Conservation (phyloP, 2,329 filamentous ascomycete genomes). For the Cordyceps cicadae region DNA sequence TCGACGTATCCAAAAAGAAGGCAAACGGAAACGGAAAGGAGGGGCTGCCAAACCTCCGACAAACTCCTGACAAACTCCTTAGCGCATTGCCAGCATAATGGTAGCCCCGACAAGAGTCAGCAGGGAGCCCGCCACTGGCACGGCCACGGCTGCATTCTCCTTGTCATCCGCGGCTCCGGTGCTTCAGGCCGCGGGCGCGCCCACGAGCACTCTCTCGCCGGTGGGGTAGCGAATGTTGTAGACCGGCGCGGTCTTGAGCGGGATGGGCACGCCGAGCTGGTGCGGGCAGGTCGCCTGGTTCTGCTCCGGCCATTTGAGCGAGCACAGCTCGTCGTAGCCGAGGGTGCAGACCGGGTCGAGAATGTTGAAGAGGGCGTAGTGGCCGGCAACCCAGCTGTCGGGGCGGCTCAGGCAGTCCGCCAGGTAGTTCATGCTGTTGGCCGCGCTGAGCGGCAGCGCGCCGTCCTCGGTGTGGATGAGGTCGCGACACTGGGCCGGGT, state of each 20-base stretch:
- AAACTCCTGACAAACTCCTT: neutral
- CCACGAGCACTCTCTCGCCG: constrained; percentile 32
- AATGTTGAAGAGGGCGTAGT: constrained; percentile 45
- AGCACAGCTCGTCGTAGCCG: constrained; percentile 39
- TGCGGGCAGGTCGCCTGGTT: constrained; percentile 39
- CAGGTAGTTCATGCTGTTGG: constrained; percentile 48
- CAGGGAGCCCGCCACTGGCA: neutral
- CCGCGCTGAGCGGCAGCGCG: constrained; percentile 35
- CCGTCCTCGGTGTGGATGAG: constrained; percentile 37
- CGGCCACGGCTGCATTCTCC: neutral
- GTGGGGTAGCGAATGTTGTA: constrained; percentile 40
- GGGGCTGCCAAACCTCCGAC: no score
- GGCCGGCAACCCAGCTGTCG: constrained; percentile 38
- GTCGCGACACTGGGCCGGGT: constrained; percentile 35
- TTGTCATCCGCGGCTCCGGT: neutral
- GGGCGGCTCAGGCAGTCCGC: constrained; percentile 32
- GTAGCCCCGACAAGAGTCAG: neutral
- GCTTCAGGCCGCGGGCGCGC: neutral
- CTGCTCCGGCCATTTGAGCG: constrained; percentile 31
- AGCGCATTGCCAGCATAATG: neutral
- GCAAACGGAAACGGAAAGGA: neutral
- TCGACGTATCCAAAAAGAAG: neutral
- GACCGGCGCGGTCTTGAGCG: constrained; percentile 31
- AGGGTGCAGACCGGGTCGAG: constrained; percentile 38
- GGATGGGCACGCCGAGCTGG: constrained; percentile 29